Base-by-base conservation (phyloP, 2,329 filamentous ascomycete genomes). In the Alternaria longipes region DNA sequence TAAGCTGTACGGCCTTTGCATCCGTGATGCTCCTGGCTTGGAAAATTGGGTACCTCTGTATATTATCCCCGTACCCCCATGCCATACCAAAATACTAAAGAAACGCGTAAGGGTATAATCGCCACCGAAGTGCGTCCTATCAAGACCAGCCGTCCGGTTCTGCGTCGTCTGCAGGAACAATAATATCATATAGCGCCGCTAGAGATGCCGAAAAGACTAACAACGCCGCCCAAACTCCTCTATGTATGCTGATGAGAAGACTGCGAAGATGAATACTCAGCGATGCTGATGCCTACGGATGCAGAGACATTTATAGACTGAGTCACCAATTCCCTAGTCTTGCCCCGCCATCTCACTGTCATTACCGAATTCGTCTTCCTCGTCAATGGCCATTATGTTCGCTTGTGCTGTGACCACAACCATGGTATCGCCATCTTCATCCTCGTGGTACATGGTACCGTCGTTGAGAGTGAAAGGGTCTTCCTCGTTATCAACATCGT, bases 281-380 rank as follows among this genome's bases (percentile, higher is more conserved):
- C 7, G 32, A 45, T 28, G 24, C n/a, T n/a, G 18, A 45, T 28
- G 24, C 12, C 22, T 16, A 32, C 6, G 24, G 14, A 28, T 22
- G 28, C 14, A 16, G 32, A 36, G 16, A 45, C 40, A 42, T 45
- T 32, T 28, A 22, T 28, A 28, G 30, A 24, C 24, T 18, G 34
- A 36, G 20, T 32, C 30, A 3, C 28, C 38, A 11, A 53, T 30
- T 38, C 16, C 18, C 57, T 65, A 73, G 40, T 74, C 69, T 54
- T 74, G 62, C 41, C 72, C 79, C 75, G 82, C 75, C 59, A 82
- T 76, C 70, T 83, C 81, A 62, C 81, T 83, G 24, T 76, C 80
- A 44, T 82, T 80, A 9, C 80, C 80, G 64, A 81, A 82, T 30
- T 79, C 79, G 38, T 83, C 81, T 47, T 81, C 78, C 52, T 74